A percentile compares a stretch with the other conserved stretches of the same genome.
These are phyloP conservation scores for Chaetomiaceae sp. DNA, from an alignment of 2,329 filamentous ascomycete species.

Conservation along the genomic window DNA sequence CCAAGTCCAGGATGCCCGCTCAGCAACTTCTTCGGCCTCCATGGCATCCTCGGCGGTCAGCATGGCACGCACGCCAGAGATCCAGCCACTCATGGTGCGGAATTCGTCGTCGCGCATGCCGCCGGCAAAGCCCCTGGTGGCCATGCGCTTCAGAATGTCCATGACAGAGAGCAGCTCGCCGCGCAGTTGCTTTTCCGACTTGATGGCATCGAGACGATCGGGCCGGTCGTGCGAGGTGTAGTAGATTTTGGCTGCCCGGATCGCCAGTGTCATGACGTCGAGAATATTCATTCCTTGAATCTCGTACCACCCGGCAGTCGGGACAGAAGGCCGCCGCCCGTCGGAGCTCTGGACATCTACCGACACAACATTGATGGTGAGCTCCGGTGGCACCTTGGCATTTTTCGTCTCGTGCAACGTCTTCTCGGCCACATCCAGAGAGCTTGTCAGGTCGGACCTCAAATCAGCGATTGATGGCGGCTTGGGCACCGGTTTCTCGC, in stretches of 20 bases:
- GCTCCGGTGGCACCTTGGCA: slow-evolving; percentile 31
- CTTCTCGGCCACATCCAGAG: slow-evolving; percentile 64
- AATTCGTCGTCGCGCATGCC: slow-evolving; percentile 78
- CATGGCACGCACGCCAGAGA: slow-evolving; percentile 71
- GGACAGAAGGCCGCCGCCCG: slow-evolving; percentile 31
- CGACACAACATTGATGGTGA: slow-evolving; percentile 15
- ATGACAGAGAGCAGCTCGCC: slow-evolving; percentile 80
- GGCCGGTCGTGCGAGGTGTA: slow-evolving; percentile 90
- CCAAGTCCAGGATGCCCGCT: slow-evolving; percentile 77
- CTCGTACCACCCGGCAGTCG: slow-evolving; percentile 68
- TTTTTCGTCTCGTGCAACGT: slow-evolving; percentile 58
- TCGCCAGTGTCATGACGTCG: slow-evolving; percentile 91
- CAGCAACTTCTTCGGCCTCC: slow-evolving; percentile 66
- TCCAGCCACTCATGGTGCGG: slow-evolving; percentile 72
- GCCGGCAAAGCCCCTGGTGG: slow-evolving; percentile 76
- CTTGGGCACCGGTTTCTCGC: slow-evolving; percentile 74
- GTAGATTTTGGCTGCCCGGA: slow-evolving; percentile 91
- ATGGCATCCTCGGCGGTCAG: slow-evolving; percentile 71
- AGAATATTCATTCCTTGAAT: slow-evolving; percentile 88
- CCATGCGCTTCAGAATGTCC: slow-evolving; percentile 89
- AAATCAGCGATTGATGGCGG: slow-evolving; percentile 80
- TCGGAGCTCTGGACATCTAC: slow-evolving; percentile 17
- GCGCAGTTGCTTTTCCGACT: slow-evolving; percentile 79
- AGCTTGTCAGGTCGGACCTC: slow-evolving; percentile 60
- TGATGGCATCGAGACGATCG: slow-evolving; percentile 78